These are phyloP conservation scores for Schizophyllum commune DNA, from an alignment of 1,284 basidiomycete genomes.

Conservation along the genomic window DNA sequence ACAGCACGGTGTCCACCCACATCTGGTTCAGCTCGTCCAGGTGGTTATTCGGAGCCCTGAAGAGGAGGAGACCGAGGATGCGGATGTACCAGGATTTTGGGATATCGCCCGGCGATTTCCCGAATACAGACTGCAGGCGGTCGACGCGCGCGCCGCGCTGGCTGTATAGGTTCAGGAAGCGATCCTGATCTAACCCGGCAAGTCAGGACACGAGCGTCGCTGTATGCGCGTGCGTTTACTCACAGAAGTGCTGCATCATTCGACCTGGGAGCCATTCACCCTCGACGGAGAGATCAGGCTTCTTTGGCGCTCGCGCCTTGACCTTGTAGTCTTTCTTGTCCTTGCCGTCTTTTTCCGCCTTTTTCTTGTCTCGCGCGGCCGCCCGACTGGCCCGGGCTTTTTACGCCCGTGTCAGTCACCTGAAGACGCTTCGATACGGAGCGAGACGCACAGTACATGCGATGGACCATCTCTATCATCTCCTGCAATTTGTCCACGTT, in stretches of 20 bases:
- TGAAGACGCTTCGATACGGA: no score
- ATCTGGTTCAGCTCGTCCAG: no score
- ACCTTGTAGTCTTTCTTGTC: slow-evolving; percentile 1
- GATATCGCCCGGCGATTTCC: no score
- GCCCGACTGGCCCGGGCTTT: no score
- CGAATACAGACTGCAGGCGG: neutral
- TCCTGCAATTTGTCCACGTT: slow-evolving; percentile 1
- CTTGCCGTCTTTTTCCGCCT: no score
- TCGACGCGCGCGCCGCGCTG: neutral
- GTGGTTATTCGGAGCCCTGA: no score
- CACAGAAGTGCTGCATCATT: neutral
- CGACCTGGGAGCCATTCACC: neutral
- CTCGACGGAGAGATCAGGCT: neutral
- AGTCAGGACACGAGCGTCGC: neutral
- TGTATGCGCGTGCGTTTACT: neutral
- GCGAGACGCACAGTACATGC: neutral
- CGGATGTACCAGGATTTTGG: no score
- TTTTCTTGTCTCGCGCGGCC: no score
- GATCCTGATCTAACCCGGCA: neutral
- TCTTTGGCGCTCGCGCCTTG: slow-evolving; percentile 10
- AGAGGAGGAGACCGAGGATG: no score
- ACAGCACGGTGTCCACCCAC: no score
- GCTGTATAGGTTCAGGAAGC: no score
- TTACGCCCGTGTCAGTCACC: no score
- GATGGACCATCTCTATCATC: slow-evolving; percentile 10